phyloP scores from a whole-genome alignment of 108 stramenopile genomes.

The Cyclotella sp. region DNA sequence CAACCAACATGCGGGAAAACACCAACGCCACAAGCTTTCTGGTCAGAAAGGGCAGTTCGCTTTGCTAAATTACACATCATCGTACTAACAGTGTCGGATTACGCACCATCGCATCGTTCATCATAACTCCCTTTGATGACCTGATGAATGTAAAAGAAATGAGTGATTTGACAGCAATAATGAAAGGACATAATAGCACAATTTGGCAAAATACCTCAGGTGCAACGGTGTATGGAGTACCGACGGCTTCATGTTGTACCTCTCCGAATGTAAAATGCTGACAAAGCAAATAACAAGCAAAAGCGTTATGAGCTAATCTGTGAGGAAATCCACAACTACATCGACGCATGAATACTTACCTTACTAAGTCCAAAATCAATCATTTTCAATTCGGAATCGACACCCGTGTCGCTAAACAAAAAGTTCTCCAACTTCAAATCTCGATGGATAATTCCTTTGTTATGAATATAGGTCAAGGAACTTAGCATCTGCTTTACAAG shows the following conservation, averaged over 20 bases:
- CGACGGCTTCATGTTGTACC: constrained; percentile 86
- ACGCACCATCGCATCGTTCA: constrained; percentile 73
- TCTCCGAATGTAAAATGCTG: constrained; percentile 89
- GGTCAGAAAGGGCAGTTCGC: neutral
- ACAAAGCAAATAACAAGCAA: neutral
- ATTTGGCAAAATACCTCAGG: constrained; percentile 54
- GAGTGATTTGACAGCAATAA: too few relatives aligned
- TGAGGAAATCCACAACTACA: neutral
- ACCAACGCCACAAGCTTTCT: neutral
- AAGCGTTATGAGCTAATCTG: neutral
- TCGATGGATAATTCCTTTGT: constrained; percentile 88
- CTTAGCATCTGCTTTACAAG: constrained; percentile 92
- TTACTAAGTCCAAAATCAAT: constrained; percentile 97
- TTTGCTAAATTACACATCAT: neutral
- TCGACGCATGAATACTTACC: constrained; percentile 1
- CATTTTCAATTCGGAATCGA: constrained; percentile 89
- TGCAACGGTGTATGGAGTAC: constrained; percentile 90
- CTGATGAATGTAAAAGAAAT: neutral
- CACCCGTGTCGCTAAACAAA: constrained; percentile 71
- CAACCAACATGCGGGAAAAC: neutral
- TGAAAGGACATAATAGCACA: neutral
- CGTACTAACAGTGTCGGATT: neutral
- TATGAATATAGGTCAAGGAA: constrained; percentile 92
- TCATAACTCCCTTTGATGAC: constrained; percentile 86
- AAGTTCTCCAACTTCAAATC: constrained; percentile 95